Evolutionary conservation across 108 stramenopile genomes (phyloP).

Genomic region (Nannochloropsis salina): DNA sequence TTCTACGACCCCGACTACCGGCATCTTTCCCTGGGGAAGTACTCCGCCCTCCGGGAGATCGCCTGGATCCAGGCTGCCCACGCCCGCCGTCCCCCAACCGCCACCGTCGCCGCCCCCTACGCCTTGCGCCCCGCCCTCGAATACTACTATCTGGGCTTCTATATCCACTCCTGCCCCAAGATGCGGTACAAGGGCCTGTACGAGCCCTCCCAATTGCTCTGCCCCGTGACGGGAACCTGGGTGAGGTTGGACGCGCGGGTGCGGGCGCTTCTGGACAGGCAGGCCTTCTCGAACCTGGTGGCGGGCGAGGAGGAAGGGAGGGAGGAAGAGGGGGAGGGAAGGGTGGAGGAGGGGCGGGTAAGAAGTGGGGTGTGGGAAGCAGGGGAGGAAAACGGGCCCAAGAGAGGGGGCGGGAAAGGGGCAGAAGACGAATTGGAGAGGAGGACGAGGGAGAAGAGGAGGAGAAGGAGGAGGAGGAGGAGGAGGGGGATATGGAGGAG

Average conservation of each 20-base stretch:
- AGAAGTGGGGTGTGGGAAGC: neutral
- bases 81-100: slow-evolving; percentile 31
- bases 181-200: slow-evolving; percentile 97
- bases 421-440: neutral
- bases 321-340: neutral
- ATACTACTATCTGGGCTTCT: slow-evolving; percentile 92
- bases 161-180: slow-evolving; percentile 84
- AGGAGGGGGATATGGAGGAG: neutral
- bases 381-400: neutral
- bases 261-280: slow-evolving; percentile 53
- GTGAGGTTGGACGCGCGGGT: slow-evolving; percentile 64
- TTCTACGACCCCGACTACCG: slow-evolving; percentile 82
- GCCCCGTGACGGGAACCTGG: slow-evolving; percentile 70
- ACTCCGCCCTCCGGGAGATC: slow-evolving; percentile 83
- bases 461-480: slow-evolving; percentile 2
- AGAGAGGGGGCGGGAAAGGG: neutral
- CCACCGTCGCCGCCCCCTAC: slow-evolving; percentile 63
- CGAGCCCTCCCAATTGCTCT: slow-evolving; percentile 77
- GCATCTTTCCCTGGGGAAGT: slow-evolving; percentile 74
- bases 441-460: neutral
- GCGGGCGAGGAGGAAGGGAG: neutral
- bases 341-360: neutral
- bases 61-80: slow-evolving; percentile 65
- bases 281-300: slow-evolving; percentile 25
- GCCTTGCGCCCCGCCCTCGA: slow-evolving; percentile 51